Conservation (phyloP, 2,329 filamentous ascomycete genomes). For the Cytospora paraplurivora region DNA sequence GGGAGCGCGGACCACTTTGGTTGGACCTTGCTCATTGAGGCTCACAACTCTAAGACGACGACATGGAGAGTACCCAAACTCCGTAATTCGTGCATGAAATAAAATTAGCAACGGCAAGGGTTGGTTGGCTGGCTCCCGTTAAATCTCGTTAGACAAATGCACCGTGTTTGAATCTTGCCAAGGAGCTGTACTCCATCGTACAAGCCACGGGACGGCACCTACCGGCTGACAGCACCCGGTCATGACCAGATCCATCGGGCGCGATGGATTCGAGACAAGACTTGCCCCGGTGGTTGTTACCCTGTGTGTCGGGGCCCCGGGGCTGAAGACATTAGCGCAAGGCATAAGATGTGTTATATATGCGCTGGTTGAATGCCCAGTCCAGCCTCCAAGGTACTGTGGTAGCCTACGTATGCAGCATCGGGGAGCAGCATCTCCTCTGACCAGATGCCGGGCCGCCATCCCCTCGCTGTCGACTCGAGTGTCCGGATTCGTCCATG, state of each 20-base stretch:
- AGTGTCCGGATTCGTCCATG: constrained; percentile 10
- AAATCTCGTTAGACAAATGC: too few species aligned
- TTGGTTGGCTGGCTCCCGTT: neutral
- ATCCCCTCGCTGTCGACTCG: constrained; percentile 2
- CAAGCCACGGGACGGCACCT: constrained; percentile 12
- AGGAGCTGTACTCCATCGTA: constrained; percentile 16
- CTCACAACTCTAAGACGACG: constrained; percentile 25
- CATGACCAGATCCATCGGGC: constrained; percentile 11
- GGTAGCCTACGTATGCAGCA: neutral
- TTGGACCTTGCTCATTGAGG: constrained; percentile 13
- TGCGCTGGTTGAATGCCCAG: neutral
- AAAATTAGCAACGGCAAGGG: neutral
- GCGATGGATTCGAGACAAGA: neutral
- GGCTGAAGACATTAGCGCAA: neutral
- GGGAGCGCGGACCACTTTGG: constrained; percentile 16
- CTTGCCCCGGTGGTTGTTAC: neutral
- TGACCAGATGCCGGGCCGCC: neutral
- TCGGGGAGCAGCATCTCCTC: neutral
- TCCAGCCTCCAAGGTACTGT: neutral
- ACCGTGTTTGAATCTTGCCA: constrained; percentile 8
- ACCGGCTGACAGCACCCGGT: constrained; percentile 17
- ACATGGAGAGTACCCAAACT: constrained; percentile 10
- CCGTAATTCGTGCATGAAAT: neutral
- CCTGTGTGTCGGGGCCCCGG: neutral
- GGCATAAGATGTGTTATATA: neutral